Evolutionary conservation across 1,284 basidiomycete genomes (phyloP).

Genomic region (Rhodotorula sp.): DNA sequence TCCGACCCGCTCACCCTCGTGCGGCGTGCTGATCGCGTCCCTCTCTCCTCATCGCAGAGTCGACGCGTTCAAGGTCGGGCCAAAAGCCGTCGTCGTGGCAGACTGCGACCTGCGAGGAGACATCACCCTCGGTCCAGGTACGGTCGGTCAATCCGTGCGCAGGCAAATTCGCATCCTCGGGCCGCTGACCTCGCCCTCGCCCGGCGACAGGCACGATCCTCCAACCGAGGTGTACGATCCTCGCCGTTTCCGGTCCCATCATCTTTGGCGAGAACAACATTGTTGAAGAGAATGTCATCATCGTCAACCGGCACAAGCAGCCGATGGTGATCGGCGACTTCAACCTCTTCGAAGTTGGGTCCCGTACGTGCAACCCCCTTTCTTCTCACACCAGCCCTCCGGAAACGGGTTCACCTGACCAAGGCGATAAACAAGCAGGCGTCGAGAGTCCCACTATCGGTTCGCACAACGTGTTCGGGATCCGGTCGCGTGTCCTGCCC

Average conservation of each 20-base stretch:
- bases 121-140: constrained; percentile 80
- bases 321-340: constrained; percentile 88
- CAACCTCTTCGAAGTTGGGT: constrained; percentile 90
- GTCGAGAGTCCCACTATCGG: constrained; percentile 81
- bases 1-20: not conserved
- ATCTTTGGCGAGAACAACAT: constrained; percentile 83
- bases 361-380: constrained; percentile 57
- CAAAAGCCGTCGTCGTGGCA: constrained; percentile 77
- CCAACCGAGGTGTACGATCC: constrained; percentile 89
- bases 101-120: constrained; percentile 86
- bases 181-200: too few relatives aligned
- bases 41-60: constrained; percentile 49
- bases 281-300: constrained; percentile 82
- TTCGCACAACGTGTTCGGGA: constrained; percentile 77
- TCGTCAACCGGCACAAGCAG: constrained; percentile 81
- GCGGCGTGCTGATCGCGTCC: too few relatives aligned
- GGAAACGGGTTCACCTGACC: too few relatives aligned
- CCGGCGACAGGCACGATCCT: constrained; percentile 65
- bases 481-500: constrained; percentile 72
- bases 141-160: not conserved
- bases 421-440: constrained; percentile 53
- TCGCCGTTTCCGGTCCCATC: constrained; percentile 81
- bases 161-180: too few relatives aligned
- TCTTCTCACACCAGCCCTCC: too few relatives aligned
- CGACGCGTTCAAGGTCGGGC: constrained; percentile 73